Evolutionary conservation across 2,329 filamentous ascomycete genomes (phyloP).

Genomic region (Sporothrix brunneoviolacea): DNA sequence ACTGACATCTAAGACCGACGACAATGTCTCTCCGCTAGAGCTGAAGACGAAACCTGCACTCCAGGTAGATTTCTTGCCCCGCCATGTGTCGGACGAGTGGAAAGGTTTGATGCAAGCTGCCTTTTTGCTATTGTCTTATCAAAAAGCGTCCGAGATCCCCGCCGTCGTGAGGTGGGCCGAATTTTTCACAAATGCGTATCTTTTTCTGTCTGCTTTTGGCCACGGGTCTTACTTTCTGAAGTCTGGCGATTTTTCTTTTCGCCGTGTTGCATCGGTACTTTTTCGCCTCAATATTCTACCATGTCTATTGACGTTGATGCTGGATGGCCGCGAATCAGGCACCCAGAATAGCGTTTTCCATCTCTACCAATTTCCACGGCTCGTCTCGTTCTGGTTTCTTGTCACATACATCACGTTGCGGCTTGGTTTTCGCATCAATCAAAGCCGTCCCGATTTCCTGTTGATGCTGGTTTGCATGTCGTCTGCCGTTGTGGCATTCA

Average conservation of each 20-base stretch:
- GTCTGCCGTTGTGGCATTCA: slow-evolving; percentile 5
- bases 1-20: background rate
- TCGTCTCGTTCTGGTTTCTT: slow-evolving; percentile 57
- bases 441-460: slow-evolving; percentile 25
- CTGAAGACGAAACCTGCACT: background rate
- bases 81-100: slow-evolving; percentile 57
- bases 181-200: slow-evolving; percentile 48
- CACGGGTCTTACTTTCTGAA: slow-evolving; percentile 53
- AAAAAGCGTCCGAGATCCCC: slow-evolving; percentile 42
- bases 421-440: slow-evolving; percentile 35
- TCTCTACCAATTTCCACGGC: slow-evolving; percentile 39
- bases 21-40: background rate
- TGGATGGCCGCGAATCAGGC: slow-evolving; percentile 28
- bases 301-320: slow-evolving; percentile 45
- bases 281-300: slow-evolving; percentile 52
- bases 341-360: slow-evolving; percentile 52
- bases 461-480: background rate
- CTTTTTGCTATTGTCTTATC: slow-evolving; percentile 46
- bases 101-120: slow-evolving; percentile 59
- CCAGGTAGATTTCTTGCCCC: slow-evolving; percentile 39
- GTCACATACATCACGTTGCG: slow-evolving; percentile 48
- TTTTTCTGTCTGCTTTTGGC: slow-evolving; percentile 57
- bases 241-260: slow-evolving; percentile 50
- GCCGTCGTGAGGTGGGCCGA: slow-evolving; percentile 50
- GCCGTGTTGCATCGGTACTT: slow-evolving; percentile 45